Conservation (phyloP, 371 early-diverging fungal genomes). For the Mortierella sp. region DNA sequence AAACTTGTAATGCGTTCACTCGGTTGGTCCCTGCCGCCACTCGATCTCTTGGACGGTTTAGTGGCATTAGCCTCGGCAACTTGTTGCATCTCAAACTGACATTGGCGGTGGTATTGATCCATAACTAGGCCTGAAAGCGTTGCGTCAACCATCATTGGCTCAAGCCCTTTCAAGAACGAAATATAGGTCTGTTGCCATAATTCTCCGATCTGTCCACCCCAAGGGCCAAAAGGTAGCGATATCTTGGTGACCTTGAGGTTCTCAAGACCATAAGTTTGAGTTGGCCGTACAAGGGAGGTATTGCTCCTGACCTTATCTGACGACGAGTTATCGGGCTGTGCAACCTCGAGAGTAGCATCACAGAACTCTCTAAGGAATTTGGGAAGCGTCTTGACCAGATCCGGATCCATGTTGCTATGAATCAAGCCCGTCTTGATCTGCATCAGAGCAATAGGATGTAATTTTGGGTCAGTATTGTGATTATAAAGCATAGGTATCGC, state of each 20-base stretch:
- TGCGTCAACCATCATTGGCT: conserved; percentile 51
- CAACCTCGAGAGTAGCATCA: conserved; percentile 26
- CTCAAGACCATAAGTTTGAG: conserved; percentile 29
- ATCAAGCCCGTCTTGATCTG: conserved; percentile 55
- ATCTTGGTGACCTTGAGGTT: conserved; percentile 35
- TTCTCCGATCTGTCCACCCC: conserved; percentile 53
- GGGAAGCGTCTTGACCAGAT: conserved; percentile 39
- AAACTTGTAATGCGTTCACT: conserved; percentile 15
- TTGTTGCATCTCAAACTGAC: conserved; percentile 37
- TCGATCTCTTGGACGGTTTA: neutral
- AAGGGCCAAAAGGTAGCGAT: conserved; percentile 43
- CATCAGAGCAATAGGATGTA: neutral
- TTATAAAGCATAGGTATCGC: no score
- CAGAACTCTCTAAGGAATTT: conserved; percentile 40
- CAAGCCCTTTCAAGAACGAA: conserved; percentile 35
- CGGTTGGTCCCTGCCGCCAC: neutral
- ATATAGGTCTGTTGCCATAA: conserved; percentile 50
- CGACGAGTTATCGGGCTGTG: neutral
- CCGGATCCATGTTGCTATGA: conserved; percentile 54
- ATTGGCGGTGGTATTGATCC: conserved; percentile 47
- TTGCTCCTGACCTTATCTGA: neutral
- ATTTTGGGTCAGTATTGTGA: neutral
- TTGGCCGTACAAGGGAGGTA: conserved; percentile 6
- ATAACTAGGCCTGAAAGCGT: conserved; percentile 48
- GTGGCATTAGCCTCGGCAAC: conserved; percentile 10